Evolutionary conservation across 176 grass and related monocot genomes (phyloP).

Genomic region (Thalia dealbata): DNA sequence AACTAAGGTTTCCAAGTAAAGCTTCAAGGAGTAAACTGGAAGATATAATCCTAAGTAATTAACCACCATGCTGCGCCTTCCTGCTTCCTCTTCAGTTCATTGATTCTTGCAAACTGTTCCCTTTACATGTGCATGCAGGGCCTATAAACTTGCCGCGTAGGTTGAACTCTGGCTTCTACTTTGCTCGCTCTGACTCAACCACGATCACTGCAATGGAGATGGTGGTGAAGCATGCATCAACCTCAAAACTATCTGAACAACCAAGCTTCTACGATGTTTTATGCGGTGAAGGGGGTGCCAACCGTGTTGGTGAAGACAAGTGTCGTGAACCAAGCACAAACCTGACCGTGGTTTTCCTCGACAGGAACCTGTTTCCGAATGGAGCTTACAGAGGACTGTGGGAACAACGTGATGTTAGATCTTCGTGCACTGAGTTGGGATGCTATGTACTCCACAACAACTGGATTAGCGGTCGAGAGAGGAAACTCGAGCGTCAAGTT

Average conservation of each 20-base stretch:
- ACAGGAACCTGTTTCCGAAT: constrained; percentile 55
- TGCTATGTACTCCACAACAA: constrained; percentile 83
- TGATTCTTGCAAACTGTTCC: not conserved
- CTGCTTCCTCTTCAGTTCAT: not conserved
- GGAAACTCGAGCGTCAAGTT: constrained; percentile 55
- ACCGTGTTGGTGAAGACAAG: constrained; percentile 32
- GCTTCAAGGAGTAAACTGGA: too few species aligned
- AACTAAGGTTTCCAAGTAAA: too few species aligned
- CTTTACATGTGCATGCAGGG: constrained; percentile 17
- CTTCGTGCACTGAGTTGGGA: constrained; percentile 33
- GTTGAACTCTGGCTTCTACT: constrained; percentile 87
- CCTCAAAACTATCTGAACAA: constrained; percentile 63
- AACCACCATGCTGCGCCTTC: not conserved
- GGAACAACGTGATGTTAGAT: constrained; percentile 34
- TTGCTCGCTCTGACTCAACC: constrained; percentile 37
- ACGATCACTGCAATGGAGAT: constrained; percentile 58
- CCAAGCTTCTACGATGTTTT: constrained; percentile 86
- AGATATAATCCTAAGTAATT: too few species aligned
- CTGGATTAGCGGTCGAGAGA: constrained; percentile 65
- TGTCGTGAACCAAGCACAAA: constrained; percentile 55
- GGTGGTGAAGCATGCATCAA: constrained; percentile 55
- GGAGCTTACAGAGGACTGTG: constrained; percentile 69
- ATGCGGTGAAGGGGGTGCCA: constrained; percentile 51
- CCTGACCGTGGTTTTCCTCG: constrained; percentile 49
- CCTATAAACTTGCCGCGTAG: constrained; percentile 80